Evolutionary conservation across 768 basidiomycete genomes (phyloP).

Genomic region (Mycena amicta): DNA sequence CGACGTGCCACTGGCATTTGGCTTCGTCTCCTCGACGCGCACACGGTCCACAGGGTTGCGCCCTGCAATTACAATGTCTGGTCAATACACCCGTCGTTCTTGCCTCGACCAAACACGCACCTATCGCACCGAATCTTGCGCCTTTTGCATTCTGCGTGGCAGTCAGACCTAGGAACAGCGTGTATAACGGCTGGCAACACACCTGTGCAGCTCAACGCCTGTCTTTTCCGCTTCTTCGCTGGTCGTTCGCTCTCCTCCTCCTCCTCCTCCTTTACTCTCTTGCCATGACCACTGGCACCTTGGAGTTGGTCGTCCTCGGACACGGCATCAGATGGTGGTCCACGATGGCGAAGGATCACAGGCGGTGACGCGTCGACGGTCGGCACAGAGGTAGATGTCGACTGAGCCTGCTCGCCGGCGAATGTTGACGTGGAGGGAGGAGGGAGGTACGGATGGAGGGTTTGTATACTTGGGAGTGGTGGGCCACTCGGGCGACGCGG

Average conservation of each 20-base stretch:
- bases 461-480: conserved; percentile 65
- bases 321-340: conserved; percentile 29
- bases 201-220: conserved; percentile 87
- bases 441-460: conserved; percentile 66
- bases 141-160: conserved; percentile 71
- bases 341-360: conserved; percentile 26
- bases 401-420: conserved; percentile 19
- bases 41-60: conserved; percentile 83
- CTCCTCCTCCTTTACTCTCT: conserved; percentile 42
- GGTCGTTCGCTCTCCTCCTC: conserved; percentile 42
- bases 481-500: conserved; percentile 8
- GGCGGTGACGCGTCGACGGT: conserved; percentile 28
- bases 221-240: conserved; percentile 82
- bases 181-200: conserved; percentile 28
- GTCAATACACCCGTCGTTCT: neutral
- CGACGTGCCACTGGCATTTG: conserved; percentile 82
- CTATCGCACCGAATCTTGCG: conserved; percentile 90
- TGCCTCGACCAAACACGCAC: conserved; percentile 38
- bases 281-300: conserved; percentile 60
- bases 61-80: conserved; percentile 46
- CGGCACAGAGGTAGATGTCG: conserved; percentile 30
- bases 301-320: conserved; percentile 45
- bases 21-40: conserved; percentile 76
- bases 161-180: conserved; percentile 26
- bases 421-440: conserved; percentile 36